Base-by-base conservation (phyloP, 805 yeast genomes). In the Tetrapisispora nanseiensis region DNA sequence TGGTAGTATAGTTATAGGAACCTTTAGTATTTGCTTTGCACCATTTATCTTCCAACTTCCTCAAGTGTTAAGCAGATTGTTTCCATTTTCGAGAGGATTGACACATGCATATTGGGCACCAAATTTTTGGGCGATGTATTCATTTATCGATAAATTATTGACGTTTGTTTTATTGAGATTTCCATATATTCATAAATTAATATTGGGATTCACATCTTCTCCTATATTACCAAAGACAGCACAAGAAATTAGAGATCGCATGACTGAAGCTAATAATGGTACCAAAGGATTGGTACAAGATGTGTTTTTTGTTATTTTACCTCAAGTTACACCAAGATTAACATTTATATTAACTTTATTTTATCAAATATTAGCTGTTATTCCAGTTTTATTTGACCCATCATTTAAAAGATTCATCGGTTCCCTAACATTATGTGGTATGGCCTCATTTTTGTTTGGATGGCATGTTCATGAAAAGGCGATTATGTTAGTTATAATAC, bases 61-160 rank as follows among this genome's bases (percentile, higher is more conserved):
- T 0, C 76, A 85, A 47, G 62, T 92, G 15, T 37, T 86, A 8
- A 56, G 66, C 5, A 70, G 98, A 36, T 65, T 92, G 26, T 92
- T 92, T 64, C 98, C 98, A 6, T 90, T 90, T 58, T 82, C 94
- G 39, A 71, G 97, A 58, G 97, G 97, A 1, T 70, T 92, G 29
- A 92, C 97, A 4, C 98, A 92, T 63, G 96, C 97, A 0, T 92
- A 92, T 65, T 92, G 98, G 97, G 97, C 98, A 1, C 97, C 99
- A 13, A 92, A 92, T 55, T 68, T 87, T 37, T 92, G 99, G 99
- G 96, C 98, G 0, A 52, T 90, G 9, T 92, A 92, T 62, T 84
- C 97, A 2, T 82, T 85, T 49, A 46, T 72, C 12, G 99, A 92
- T 62, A 71, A 95, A 44, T 55, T 80, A 0, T 67, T 87, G 44